Conservation (phyloP, 108 stramenopile species). For the Pseudonitzschia multiseries region DNA sequence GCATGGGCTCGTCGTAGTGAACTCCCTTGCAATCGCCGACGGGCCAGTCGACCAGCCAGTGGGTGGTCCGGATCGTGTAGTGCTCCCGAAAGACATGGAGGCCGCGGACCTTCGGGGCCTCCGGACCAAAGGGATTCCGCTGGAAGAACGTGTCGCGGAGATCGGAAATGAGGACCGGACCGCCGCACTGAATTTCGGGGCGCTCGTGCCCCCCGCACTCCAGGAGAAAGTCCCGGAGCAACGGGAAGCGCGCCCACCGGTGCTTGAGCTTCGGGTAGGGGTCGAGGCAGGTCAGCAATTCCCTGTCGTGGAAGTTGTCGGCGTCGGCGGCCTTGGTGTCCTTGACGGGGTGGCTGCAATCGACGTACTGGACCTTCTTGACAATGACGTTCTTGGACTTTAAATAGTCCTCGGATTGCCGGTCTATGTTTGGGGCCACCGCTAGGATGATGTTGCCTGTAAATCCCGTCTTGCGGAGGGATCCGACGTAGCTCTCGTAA, state of each 20-base stretch:
- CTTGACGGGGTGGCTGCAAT: conserved; percentile 11
- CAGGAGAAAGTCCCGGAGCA: conserved; percentile 58
- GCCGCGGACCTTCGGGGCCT: conserved; percentile 44
- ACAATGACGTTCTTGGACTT: conserved; percentile 32
- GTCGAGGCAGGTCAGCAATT: conserved; percentile 35
- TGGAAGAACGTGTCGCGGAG: conserved; percentile 72
- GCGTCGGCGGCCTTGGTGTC: not conserved
- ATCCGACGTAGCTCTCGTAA: conserved; percentile 61
- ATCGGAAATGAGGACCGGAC: conserved; percentile 68
- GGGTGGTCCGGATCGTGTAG: conserved; percentile 49
- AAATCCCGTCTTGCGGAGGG: conserved; percentile 65
- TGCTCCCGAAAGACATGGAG: conserved; percentile 70
- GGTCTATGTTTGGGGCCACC: conserved; percentile 31
- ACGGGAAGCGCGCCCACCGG: conserved; percentile 66
- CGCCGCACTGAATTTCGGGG: conserved; percentile 49
- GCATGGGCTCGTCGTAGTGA: conserved; percentile 43
- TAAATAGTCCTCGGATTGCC: conserved; percentile 40
- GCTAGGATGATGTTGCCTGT: conserved; percentile 71
- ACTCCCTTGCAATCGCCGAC: conserved; percentile 44
- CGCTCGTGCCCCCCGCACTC: conserved; percentile 39
- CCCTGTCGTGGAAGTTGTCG: conserved; percentile 16
- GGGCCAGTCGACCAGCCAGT: conserved; percentile 60
- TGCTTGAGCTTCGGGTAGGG: conserved; percentile 53
- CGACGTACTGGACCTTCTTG: not conserved
- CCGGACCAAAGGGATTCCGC: conserved; percentile 67